A percentile compares a stretch with the other conserved stretches of the same genome.
phyloP scores from a whole-genome alignment of 1,284 basidiomycete species.

The Puccinia novopanici region DNA sequence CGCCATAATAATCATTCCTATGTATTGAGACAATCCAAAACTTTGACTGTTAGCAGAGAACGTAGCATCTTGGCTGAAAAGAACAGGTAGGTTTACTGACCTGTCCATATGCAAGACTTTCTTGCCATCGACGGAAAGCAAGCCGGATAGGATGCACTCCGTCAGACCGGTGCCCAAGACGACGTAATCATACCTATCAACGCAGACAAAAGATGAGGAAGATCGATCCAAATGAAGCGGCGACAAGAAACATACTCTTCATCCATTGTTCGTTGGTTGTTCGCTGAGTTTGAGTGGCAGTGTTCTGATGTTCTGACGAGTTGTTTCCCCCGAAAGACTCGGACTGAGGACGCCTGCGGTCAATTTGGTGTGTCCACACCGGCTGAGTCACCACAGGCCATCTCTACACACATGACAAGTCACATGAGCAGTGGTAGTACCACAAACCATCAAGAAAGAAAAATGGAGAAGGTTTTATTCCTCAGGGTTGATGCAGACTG shows the following conservation, averaged over 20 bases:
- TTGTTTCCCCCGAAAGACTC: no score
- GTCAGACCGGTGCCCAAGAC: slow-evolving; percentile 84
- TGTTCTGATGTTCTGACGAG: no score
- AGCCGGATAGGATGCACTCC: slow-evolving; percentile 94
- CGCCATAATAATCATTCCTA: slow-evolving; percentile 97
- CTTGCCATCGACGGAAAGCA: slow-evolving; percentile 97
- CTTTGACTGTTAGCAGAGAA: slow-evolving; percentile 2
- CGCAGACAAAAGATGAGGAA: not conserved
- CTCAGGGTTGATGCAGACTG: no score
- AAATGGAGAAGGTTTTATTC: no score
- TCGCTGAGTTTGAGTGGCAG: no score
- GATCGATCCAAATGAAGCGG: not conserved
- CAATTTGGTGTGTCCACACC: not conserved
- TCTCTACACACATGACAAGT: not conserved
- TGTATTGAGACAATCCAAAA: not conserved
- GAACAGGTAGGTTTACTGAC: slow-evolving; percentile 46
- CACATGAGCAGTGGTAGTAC: no score
- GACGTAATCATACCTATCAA: slow-evolving; percentile 53
- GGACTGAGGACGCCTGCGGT: no score
- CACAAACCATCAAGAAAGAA: no score
- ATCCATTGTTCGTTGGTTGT: slow-evolving; percentile 9
- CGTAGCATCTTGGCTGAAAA: not conserved
- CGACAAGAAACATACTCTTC: slow-evolving; percentile 20
- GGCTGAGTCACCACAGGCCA: not conserved
- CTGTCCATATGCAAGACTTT: slow-evolving; percentile 99